Base-by-base conservation (phyloP, 148 eudicot genomes). In the Chenopodium berlandieri region DNA sequence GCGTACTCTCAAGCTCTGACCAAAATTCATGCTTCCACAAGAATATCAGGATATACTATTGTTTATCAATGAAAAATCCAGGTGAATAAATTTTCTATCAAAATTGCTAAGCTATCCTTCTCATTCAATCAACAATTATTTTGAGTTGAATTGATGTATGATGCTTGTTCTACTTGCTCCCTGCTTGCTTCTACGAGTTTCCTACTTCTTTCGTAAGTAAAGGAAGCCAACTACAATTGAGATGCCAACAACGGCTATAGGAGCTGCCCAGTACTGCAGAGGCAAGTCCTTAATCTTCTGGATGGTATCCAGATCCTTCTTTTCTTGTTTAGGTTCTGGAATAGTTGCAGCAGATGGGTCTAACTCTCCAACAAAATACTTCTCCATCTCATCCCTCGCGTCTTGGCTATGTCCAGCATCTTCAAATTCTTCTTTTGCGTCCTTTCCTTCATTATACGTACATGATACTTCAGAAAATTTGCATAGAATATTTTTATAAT, bases 381-480 rank as follows among this genome's bases (percentile, higher is more conserved):
- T 84, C 81, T 91, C 93, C 94, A 96, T 86, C 20, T 82, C 86
- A 81, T 92, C 97, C 82, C 94, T 87, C 9, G 97, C 98, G 27
- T 71, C 82, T 86, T 94, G 83, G 87, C 98, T 92, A 74, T 96
- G 99, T 69, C 97, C 98, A 16, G 93, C 98, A 78, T 96, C 99
- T 89, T 96, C 99, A 80, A 96, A 96, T 79, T 92, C 99, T n/a
- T 96, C 98, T 10, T 88, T 89, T 32, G 98, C 97, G 65, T 96
- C 99, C 84, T 91, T 91, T 56, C 99, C 99, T 95, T 25, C 67
- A 82, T 60, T 52, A 76, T 31, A 31, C 32, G 32, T 31, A 31
- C 32, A 31, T 31, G 32, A 31, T 31, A 31, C 2, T 31, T 31
- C 32, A 31, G 32, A 31, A 31, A 31, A 60, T 75, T 78, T 44